Evolutionary conservation across 2,329 filamentous ascomycete genomes (phyloP), one percentile per base, ranked within the genome.

Genomic region (Penicillium sp.): DNA sequence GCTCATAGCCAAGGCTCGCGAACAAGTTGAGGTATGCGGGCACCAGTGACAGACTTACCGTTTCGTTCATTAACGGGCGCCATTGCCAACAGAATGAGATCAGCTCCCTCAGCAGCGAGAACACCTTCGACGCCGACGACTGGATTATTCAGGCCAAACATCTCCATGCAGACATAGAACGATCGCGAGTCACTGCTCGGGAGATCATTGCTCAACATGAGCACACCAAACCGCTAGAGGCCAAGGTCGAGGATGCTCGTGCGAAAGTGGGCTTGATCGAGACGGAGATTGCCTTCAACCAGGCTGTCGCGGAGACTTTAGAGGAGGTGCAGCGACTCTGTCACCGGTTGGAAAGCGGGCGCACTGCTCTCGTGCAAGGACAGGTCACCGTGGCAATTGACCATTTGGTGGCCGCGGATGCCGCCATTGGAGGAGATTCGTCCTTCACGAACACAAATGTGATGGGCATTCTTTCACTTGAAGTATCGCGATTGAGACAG

Each of bases 111-210:
- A 95, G 92, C 71, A 83, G 85, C 66, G 85, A 90, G 60, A 88
- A 85, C 16, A 88, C 86, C 51, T 83, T 86, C 36, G 88, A 95
- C 65, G 87, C 96, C 46, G 88, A 90, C 66, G 83, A 86, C 47
- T 97, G 93, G 93, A 89, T 95, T 51, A 76, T 80, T 47, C 90
- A 94, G 70, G 90, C 92, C 44, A 90, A 90, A 71, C 84, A 86
- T 47, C 82, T 96, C 7, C 90, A 95, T 70, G 83, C 86, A 56
- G 93, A 96, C 67, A 93, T 96, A 59, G 84, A 89, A 64, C 83
- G 84, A 43, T 93, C 90, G 23, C 87, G 90, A 64, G 81, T 83
- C 15, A 85, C 91, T 33, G 91, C 93, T 21, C 86, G 86, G 65
- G 85, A 91, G 52, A 95, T 97, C 53, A 82, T 93, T 5, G 82